Evolutionary conservation across 2,329 filamentous ascomycete genomes (phyloP), one percentile per base, ranked within the genome.

Genomic region (Pseudogymnoascus sp.): DNA sequence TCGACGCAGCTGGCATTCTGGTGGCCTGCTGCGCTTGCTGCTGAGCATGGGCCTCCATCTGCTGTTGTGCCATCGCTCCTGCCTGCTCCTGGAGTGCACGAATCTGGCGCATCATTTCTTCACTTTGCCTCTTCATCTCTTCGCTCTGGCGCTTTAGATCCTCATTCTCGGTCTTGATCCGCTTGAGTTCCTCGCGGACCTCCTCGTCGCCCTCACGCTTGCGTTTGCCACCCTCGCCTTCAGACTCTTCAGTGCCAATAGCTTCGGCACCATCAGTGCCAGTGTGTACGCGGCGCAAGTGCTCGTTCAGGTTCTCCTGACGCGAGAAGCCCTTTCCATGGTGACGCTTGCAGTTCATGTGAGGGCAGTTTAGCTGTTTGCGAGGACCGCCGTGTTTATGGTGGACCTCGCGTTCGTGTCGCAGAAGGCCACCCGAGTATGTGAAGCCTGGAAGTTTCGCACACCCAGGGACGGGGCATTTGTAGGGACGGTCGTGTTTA

Each of bases 401-500:
- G 74, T 97, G 93, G 0, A 97, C 93, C 75, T 97, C 93, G 65
- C 93, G 87, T 75, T 96, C 89, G 75, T 97, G 93, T 50, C 93
- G 84, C 15, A 96, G 77, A 0, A 97, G 83, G 3, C 93, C 93
- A 13, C 93, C 93, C 0, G 90, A 93, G 72, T 97, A 97, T 0
- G 93, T 97, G 74, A 97, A 97, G 1, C 93, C 93, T 60, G 90
- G 89, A 0, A 96, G 82, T 70, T 96, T 96, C 70, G 93, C 90
- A 74, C 93, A 97, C 37, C 88, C 89, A n/a, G 84, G 81, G 44
- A 88, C 86, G 21, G 79, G 81, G 74, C 93, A 97, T 69, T 92
- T 89, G 72, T 97, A 97, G 1, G 93, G 93, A 10, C 93, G 83
- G 68, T 96, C 92, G 73, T 97, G 93, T 73, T 96, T 96, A 76